Evolutionary conservation across 495 filamentous ascomycete genomes (phyloP).

Genomic region (Xylaria longipes): DNA sequence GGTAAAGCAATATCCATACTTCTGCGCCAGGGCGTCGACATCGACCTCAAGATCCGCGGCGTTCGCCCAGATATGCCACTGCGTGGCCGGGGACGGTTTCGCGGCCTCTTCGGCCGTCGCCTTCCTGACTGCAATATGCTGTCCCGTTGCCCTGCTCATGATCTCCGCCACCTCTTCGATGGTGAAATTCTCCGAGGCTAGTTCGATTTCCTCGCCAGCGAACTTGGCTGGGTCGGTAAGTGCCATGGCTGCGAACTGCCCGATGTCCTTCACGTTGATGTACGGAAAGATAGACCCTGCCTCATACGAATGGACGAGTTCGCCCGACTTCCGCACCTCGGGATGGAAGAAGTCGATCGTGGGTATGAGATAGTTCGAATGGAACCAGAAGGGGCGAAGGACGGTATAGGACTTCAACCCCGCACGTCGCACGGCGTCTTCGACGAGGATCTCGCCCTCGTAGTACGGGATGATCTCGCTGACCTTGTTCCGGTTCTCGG

Average conservation of each 20-base stretch:
- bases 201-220: slow-evolving; percentile 36
- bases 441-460: slow-evolving; percentile 65
- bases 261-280: slow-evolving; percentile 55
- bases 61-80: slow-evolving; percentile 11
- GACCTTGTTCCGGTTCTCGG: slow-evolving; percentile 47
- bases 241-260: slow-evolving; percentile 51
- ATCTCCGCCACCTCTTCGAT: slow-evolving; percentile 33
- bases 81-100: background rate
- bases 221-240: slow-evolving; percentile 46
- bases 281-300: slow-evolving; percentile 45
- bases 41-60: background rate
- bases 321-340: slow-evolving; percentile 6
- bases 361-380: slow-evolving; percentile 55
- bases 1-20: background rate
- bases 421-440: slow-evolving; percentile 44
- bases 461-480: slow-evolving; percentile 58
- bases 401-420: slow-evolving; percentile 54
- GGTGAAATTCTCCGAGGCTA: slow-evolving; percentile 42
- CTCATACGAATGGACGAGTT: slow-evolving; percentile 31
- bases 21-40: background rate
- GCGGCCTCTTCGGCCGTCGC: background rate
- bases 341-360: slow-evolving; percentile 33
- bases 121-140: background rate
- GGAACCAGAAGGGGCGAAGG: slow-evolving; percentile 59
- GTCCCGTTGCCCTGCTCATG: background rate